Evolutionary conservation across 176 grass and related monocot species (phyloP).

Genomic region (Bothriochloa decipiens): DNA sequence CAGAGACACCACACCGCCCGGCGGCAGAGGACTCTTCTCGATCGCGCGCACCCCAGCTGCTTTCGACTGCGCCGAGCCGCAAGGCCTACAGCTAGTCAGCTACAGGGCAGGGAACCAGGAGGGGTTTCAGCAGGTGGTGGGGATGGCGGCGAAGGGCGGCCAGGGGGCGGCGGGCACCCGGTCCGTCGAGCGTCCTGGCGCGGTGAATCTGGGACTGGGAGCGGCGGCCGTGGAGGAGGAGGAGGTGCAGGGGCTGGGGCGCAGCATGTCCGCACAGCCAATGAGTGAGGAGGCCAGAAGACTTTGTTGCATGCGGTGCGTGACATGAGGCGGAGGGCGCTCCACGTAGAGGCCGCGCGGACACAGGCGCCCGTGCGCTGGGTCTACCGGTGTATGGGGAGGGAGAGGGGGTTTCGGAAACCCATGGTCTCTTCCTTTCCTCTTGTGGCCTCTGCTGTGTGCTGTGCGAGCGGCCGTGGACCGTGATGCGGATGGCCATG

Average conservation of each 20-base stretch:
- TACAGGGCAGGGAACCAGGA: neutral
- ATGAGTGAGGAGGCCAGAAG: slow-evolving; percentile 8
- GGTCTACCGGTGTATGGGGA: neutral
- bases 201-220: slow-evolving; percentile 33
- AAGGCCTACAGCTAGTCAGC: neutral
- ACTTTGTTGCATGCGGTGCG: slow-evolving; percentile 45
- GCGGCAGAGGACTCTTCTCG: neutral
- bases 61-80: neutral
- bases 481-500: no score
- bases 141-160: neutral
- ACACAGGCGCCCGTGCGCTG: slow-evolving; percentile 20
- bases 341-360: slow-evolving; percentile 52
- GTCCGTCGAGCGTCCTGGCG: neutral
- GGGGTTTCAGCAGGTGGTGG: neutral
- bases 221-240: neutral
- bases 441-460: neutral
- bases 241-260: neutral
- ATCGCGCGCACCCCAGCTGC: neutral
- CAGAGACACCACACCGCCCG: neutral
- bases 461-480: no score
- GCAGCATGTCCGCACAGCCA: slow-evolving; percentile 34
- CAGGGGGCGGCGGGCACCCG: neutral
- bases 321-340: slow-evolving; percentile 38
- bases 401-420: no score
- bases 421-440: neutral